Conservation (phyloP, 176 grass and related monocot genomes). For the Luzula sylvatica region DNA sequence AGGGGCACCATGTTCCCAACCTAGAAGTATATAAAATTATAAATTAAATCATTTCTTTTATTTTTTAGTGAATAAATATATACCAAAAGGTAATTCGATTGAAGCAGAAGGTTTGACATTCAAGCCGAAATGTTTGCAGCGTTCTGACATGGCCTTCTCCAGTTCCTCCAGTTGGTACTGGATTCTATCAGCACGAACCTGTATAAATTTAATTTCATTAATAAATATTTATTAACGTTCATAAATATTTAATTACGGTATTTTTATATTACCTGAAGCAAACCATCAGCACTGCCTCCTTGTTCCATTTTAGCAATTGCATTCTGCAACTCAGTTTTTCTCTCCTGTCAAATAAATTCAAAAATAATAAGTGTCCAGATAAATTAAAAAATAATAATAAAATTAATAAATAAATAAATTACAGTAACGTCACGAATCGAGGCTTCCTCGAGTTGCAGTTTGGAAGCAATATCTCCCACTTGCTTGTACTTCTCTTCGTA, state of each 20-base stretch:
- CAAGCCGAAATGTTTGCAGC: slow-evolving; percentile 82
- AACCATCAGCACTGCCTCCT: slow-evolving; percentile 92
- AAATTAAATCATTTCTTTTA: background rate
- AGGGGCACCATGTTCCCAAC: slow-evolving; percentile 72
- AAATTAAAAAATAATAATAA: slow-evolving; percentile 11
- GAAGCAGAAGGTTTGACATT: slow-evolving; percentile 61
- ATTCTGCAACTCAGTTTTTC: slow-evolving; percentile 82
- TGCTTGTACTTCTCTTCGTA: slow-evolving; percentile 99
- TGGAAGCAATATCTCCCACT: slow-evolving; percentile 87
- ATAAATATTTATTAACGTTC: slow-evolving; percentile 16
- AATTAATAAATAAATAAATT: slow-evolving; percentile 11
- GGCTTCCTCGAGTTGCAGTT: slow-evolving; percentile 75
- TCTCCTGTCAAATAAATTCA: slow-evolving; percentile 90
- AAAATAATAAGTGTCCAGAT: slow-evolving; percentile 17
- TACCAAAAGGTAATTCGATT: slow-evolving; percentile 91
- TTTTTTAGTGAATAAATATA: slow-evolving; percentile 1
- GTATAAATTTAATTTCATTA: background rate
- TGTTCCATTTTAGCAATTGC: slow-evolving; percentile 97
- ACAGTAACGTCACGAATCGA: slow-evolving; percentile 90
- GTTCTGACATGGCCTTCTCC: slow-evolving; percentile 79
- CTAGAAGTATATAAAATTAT: slow-evolving; percentile 19
- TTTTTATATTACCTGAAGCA: slow-evolving; percentile 71
- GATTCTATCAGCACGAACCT: slow-evolving; percentile 97
- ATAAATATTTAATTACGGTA: background rate
- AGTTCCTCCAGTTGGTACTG: slow-evolving; percentile 94